A percentile compares a stretch with the other conserved stretches of the same genome.
These are phyloP conservation scores for Rhizoclosmatium sp. DNA, from an alignment of 192 early-diverging fungal species.

Conservation along the genomic window DNA sequence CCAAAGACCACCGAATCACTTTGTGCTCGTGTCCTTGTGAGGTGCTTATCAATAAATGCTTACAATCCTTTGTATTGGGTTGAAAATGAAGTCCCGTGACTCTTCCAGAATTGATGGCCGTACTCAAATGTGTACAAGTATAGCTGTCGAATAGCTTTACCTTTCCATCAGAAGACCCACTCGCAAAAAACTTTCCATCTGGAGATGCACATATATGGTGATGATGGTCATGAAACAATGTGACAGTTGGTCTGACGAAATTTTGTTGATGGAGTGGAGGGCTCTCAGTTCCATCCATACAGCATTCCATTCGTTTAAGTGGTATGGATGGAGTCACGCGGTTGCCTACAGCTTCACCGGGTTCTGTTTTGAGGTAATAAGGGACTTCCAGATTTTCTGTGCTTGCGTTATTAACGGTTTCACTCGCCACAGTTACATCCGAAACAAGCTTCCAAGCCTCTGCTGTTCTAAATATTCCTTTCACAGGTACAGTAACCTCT, in stretches of 20 bases:
- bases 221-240: conserved; percentile 29
- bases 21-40: background rate
- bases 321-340: background rate
- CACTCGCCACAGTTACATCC: no score
- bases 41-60: background rate
- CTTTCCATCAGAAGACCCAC: conserved; percentile 23
- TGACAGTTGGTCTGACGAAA: background rate
- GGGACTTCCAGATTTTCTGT: no score
- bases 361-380: no score
- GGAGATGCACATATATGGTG: conserved; percentile 11
- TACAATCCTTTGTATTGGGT: conserved; percentile 4
- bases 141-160: conserved; percentile 13
- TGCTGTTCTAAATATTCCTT: no score
- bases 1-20: conserved; percentile 14
- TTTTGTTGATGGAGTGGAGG: background rate
- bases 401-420: no score
- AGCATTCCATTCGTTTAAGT: background rate
- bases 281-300: background rate
- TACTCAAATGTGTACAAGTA: conserved; percentile 3
- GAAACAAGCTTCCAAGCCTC: no score
- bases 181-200: conserved; percentile 29
- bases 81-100: conserved; percentile 35
- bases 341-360: no score
- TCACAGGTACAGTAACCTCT: no score
- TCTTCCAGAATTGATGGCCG: background rate